Evolutionary conservation across 140 eudicot genomes (phyloP), one percentile per base, ranked within the genome.

Genomic region (Anethum foeniculum): DNA sequence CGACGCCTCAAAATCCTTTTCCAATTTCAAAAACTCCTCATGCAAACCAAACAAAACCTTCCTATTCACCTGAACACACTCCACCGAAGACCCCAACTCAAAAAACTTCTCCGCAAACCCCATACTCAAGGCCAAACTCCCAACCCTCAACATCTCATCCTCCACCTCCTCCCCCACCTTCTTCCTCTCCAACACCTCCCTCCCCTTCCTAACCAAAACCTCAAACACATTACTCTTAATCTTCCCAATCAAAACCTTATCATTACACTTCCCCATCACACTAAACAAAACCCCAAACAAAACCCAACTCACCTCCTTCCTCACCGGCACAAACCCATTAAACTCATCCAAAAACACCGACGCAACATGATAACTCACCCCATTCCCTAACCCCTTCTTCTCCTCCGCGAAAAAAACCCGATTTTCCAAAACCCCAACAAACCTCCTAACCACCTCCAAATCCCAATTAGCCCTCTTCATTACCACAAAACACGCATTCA

Each of bases 1-100:
- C 3, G 90, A 85, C 15, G 77, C 65, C 32, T 81, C 92, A 83
- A 90, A 83, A 21, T 92, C 94, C 87, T 92, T 90, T 88, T 92
- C 97, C 88, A 94, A 81, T 78, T 88, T 94, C 84, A 86, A 52
- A 75, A 92, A 94, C 85, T 89, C 89, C 83, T 86, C 88, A 43
- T 90, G 90, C 80, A 92, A 90, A 77, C 87, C 87, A 78, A 92
- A 90, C 77, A 88, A 80, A 85, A 92, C 88, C 94, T 92, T 94
- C 75, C 97, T 89, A 77, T 94, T 94, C 77, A 94, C 94, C 85
- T 94, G 98, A 86, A 92, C 81, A 74, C 98, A 94, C 21, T 92
- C 97, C 2, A 71, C 80, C 6, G 89, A 77, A 9, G 97, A 88
- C 44, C 93, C 97, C 36, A 86, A 80, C 73, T 90, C 96, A 77